Percentiles rank a stretch among this genome's conserved stretches.
Conservation (phyloP, 352 stramenopile genomes). For the Phytophthora nicotianae region DNA sequence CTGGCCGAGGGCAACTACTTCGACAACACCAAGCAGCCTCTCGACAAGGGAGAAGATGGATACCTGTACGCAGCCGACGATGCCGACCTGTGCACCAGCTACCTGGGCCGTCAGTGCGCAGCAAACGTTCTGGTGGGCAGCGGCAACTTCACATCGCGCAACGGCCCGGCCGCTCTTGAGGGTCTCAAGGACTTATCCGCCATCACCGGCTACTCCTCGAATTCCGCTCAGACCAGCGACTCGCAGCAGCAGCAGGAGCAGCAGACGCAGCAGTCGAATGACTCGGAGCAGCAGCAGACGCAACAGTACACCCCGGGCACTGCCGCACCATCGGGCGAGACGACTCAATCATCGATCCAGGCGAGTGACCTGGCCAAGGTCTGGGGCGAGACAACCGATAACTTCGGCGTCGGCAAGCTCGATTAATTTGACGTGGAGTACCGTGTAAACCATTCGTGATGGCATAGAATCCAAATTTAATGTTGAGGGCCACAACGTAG, state of each 20-base stretch:
- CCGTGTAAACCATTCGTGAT: slow-evolving; percentile 16
- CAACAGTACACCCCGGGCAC: slow-evolving; percentile 24
- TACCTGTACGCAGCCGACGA: slow-evolving; percentile 13
- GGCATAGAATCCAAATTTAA: slow-evolving; percentile 27
- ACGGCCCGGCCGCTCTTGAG: slow-evolving; percentile 17
- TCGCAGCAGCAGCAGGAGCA: slow-evolving; percentile 10
- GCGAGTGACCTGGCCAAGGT: slow-evolving; percentile 19
- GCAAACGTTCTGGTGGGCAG: slow-evolving; percentile 34
- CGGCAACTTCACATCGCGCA: slow-evolving; percentile 31
- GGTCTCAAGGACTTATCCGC: slow-evolving; percentile 8
- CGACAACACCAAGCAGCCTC: slow-evolving; percentile 30
- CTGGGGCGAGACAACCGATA: slow-evolving; percentile 20
- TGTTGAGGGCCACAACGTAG: slow-evolving; percentile 4
- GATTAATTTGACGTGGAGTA: slow-evolving; percentile 23
- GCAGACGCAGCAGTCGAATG: slow-evolving; percentile 4
- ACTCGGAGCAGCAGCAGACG: slow-evolving; percentile 22
- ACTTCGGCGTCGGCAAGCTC: slow-evolving; percentile 26
- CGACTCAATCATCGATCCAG: slow-evolving; percentile 4
- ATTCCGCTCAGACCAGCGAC: slow-evolving; percentile 5
- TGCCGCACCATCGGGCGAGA: slow-evolving; percentile 19
- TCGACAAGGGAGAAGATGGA: slow-evolving; percentile 14
- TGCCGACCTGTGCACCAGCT: slow-evolving; percentile 14
- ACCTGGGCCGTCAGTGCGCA: slow-evolving; percentile 29
- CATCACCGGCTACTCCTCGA: slow-evolving; percentile 15
- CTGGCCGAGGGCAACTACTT: slow-evolving; percentile 53